Conservation (phyloP, 495 filamentous ascomycete species). For the Annulohypoxylon nitens region DNA sequence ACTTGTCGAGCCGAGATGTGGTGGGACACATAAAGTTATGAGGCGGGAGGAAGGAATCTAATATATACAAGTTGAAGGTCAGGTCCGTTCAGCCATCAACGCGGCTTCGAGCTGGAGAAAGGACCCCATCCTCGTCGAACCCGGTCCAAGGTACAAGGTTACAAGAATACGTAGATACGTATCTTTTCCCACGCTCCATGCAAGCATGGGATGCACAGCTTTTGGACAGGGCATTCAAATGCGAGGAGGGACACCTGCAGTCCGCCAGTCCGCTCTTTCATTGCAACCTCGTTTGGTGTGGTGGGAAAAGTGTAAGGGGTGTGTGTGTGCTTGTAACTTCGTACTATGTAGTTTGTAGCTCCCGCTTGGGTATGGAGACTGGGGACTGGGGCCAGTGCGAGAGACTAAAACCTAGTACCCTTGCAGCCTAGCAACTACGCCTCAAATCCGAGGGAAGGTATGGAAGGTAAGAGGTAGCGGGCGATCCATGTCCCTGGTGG, state of each 20-base stretch:
- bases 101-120: conserved; percentile 39
- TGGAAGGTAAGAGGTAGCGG: conserved; percentile 31
- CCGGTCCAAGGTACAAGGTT: not conserved
- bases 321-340: too few species aligned
- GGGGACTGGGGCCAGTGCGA: conserved; percentile 42
- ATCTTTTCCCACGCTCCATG: conserved; percentile 29
- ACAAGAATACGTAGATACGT: conserved; percentile 26
- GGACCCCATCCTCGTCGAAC: conserved; percentile 24
- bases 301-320: conserved; percentile 7
- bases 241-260: conserved; percentile 45
- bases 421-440: conserved; percentile 7
- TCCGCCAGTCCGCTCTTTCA: conserved; percentile 52
- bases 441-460: conserved; percentile 38
- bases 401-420: not conserved
- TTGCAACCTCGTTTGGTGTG: conserved; percentile 42
- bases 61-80: conserved; percentile 45
- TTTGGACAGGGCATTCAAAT: conserved; percentile 48
- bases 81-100: conserved; percentile 36
- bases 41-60: conserved; percentile 44
- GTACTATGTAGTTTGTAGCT: not conserved
- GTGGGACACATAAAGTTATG: conserved; percentile 41
- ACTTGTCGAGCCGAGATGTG: conserved; percentile 36
- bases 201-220: conserved; percentile 38
- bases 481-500: conserved; percentile 31
- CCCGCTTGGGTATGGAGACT: conserved; percentile 11